Conservation (phyloP, 345 rosid species). For the Rhodamnia rubescens region DNA sequence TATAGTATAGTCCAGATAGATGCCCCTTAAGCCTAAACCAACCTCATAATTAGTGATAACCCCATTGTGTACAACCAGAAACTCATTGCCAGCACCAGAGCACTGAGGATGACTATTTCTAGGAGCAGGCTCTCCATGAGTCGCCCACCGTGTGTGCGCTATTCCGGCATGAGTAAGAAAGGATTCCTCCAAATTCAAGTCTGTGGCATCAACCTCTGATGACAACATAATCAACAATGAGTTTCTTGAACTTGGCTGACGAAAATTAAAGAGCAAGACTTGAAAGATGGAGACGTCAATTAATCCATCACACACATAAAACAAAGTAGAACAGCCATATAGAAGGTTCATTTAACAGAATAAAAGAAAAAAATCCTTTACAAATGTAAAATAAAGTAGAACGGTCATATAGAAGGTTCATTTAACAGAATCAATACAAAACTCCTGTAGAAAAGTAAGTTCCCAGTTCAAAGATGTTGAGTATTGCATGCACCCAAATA, state of each 20-base stretch:
- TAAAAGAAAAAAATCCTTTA: background rate
- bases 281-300: background rate
- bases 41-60: slow-evolving; percentile 87
- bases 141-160: slow-evolving; percentile 98
- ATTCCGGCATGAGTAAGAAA: slow-evolving; percentile 79
- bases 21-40: background rate
- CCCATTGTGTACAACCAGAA: slow-evolving; percentile 92
- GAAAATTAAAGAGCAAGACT: background rate
- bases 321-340: background rate
- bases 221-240: background rate
- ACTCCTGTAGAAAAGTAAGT: background rate
- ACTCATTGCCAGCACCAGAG: slow-evolving; percentile 75
- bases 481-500: background rate
- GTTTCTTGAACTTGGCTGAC: background rate
- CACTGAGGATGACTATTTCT: slow-evolving; percentile 90
- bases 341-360: background rate
- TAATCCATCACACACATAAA: background rate
- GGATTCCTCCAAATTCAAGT: slow-evolving; percentile 61
- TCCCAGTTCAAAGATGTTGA: background rate
- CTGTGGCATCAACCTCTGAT: slow-evolving; percentile 53
- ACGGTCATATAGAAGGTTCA: background rate
- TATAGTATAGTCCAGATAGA: background rate
- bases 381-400: background rate
- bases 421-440: background rate
- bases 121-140: slow-evolving; percentile 94